phyloP scores from a whole-genome alignment of 2,329 filamentous ascomycete species.

The Pseudogymnoascus sp. region DNA sequence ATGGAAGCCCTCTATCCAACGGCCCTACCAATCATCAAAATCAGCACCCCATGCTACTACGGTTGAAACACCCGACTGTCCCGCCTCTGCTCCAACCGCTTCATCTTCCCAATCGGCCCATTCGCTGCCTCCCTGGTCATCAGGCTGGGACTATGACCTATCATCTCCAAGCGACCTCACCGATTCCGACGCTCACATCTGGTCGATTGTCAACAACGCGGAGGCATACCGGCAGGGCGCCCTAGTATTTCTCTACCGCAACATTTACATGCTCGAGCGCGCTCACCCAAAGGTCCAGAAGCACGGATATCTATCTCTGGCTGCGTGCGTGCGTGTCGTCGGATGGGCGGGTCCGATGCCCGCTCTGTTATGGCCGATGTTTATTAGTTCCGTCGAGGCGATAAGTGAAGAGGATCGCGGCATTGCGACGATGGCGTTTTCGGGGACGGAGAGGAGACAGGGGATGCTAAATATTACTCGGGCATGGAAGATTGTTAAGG shows the following conservation, averaged over 20 bases:
- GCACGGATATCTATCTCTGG: conserved; percentile 43
- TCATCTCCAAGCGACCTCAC: background rate
- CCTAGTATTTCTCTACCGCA: conserved; percentile 37
- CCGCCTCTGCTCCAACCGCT: background rate
- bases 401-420: conserved; percentile 40
- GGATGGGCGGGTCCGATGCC: conserved; percentile 52
- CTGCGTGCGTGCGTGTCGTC: conserved; percentile 49
- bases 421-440: conserved; percentile 44
- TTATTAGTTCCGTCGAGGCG: conserved; percentile 56
- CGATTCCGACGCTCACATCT: conserved; percentile 18
- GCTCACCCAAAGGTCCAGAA: conserved; percentile 44
- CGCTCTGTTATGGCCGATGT: conserved; percentile 57
- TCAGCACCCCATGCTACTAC: background rate
- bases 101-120: background rate
- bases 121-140: background rate
- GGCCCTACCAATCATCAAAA: background rate
- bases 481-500: conserved; percentile 52
- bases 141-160: conserved; percentile 9
- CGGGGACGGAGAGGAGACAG: conserved; percentile 47
- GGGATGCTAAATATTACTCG: conserved; percentile 59
- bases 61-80: background rate
- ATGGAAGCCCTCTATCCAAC: conserved; percentile 45
- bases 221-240: conserved; percentile 45
- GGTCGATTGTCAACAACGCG: conserved; percentile 36
- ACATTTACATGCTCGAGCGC: conserved; percentile 36